These are phyloP conservation scores for Hawksworthiomyces lignivorus DNA, from an alignment of 2,329 filamentous ascomycete genomes.

Conservation along the genomic window DNA sequence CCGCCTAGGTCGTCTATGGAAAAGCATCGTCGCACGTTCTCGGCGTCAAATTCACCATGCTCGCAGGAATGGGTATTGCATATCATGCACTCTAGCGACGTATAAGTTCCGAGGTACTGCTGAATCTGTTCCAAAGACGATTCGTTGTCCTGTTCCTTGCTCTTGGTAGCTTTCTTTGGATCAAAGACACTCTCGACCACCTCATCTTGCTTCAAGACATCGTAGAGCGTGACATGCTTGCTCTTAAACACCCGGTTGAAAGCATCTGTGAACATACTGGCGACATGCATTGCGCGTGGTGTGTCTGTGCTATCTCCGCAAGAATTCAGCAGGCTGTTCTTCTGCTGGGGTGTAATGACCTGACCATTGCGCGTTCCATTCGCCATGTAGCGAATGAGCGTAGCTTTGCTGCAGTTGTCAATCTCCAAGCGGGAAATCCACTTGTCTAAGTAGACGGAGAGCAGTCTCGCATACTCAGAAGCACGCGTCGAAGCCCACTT, in stretches of 20 bases:
- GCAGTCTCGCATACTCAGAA: conserved; percentile 42
- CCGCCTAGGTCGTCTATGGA: conserved; percentile 33
- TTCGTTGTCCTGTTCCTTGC: conserved; percentile 27
- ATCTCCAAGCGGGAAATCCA: conserved; percentile 45
- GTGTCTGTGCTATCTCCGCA: conserved; percentile 29
- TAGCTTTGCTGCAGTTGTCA: conserved; percentile 43
- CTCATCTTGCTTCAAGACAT: conserved; percentile 47
- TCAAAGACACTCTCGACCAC: conserved; percentile 46
- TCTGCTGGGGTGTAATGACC: conserved; percentile 46
- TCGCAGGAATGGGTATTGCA: conserved; percentile 55
- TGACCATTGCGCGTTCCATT: conserved; percentile 36
- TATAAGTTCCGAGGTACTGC: conserved; percentile 45
- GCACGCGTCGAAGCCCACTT: conserved; percentile 42
- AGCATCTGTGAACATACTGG: conserved; percentile 46
- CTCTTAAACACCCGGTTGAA: conserved; percentile 49
- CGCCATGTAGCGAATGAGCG: conserved; percentile 46
- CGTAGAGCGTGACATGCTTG: conserved; percentile 39
- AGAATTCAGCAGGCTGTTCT: conserved; percentile 41
- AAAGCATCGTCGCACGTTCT: conserved; percentile 46
- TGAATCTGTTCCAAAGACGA: conserved; percentile 33
- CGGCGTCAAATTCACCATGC: conserved; percentile 49
- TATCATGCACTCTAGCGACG: conserved; percentile 48
- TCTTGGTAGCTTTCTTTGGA: conserved; percentile 43
- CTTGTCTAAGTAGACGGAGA: conserved; percentile 45
- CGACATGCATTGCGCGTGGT: conserved; percentile 34